Evolutionary conservation across 2,329 filamentous ascomycete genomes (phyloP), one percentile per base, ranked within the genome.

Genomic region (Mariannaea sp.): DNA sequence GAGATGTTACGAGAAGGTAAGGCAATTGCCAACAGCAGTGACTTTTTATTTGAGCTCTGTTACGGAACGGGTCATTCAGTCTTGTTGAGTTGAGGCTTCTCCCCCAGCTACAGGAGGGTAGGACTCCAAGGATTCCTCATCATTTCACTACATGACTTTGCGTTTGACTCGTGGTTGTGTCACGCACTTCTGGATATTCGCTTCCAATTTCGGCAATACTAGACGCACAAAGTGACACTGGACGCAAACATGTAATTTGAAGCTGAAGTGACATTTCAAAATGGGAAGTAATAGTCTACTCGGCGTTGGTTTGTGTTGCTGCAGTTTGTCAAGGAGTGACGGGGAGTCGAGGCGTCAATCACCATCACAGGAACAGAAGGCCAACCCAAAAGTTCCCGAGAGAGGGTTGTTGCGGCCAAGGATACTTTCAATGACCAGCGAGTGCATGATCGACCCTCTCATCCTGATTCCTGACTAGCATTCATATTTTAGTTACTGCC

Each of bases 161-260:
- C 52, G 44, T 36, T 32, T 38, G 47, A 47, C 41, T 53, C 56
- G 56, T 53, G 59, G 47, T 59, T 59, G 50, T 39, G 40, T 19
- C 46, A 43, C 43, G 46, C 50, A n/a, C 29, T 52, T 51, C 26
- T 42, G 17, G 16, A 32, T 24, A 19, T 26, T 38, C 20, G 30
- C 16, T 41, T 19, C 19, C 19, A 49, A 14, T 35, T 32, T 33
- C 5, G 44, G 19, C 26, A 60, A 53, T 57, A 59, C 57, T 53
- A 45, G 49, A 38, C 17, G 50, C 49, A 57, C 36, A 55, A 16
- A 35, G n/a, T 20, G 43, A 19, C 26, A 48, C 26, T 36, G 29
- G 24, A 48, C 33, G 42, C 24, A 43, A 40, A 41, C 27, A 48
- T 41, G 42, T 42, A 36, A 40, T 51, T 49, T 53, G 35, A 26